These are phyloP conservation scores for Lippia alba DNA, from an alignment of 305 asterid genomes.

Conservation along the genomic window DNA sequence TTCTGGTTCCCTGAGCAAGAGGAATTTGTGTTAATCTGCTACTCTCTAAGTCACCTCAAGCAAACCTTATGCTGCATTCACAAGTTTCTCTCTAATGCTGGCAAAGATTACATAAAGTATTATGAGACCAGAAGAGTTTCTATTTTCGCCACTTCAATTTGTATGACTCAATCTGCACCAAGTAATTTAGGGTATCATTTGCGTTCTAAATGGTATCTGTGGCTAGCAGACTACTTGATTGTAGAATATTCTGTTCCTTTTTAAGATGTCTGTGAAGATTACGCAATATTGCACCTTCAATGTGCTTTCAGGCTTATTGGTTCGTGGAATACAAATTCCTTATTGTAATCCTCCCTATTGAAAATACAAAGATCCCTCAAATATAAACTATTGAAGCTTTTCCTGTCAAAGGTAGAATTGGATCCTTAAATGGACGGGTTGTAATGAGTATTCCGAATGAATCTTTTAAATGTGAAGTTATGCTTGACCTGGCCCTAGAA, in stretches of 20 bases:
- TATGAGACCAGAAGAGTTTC: slow-evolving; percentile 11
- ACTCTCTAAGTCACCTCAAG: slow-evolving; percentile 12
- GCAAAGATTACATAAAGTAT: slow-evolving; percentile 12
- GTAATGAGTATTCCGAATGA: background rate
- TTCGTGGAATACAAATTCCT: background rate
- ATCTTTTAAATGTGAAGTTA: background rate
- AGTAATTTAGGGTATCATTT: slow-evolving; percentile 3
- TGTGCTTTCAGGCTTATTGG: no score
- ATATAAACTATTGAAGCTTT: background rate
- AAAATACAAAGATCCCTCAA: background rate
- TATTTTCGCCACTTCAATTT: background rate
- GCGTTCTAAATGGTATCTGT: background rate
- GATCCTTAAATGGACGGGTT: background rate
- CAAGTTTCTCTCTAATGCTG: slow-evolving; percentile 2
- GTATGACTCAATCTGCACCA: background rate
- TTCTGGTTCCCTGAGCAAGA: slow-evolving; percentile 19
- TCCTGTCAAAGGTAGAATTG: background rate
- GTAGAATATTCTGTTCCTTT: background rate
- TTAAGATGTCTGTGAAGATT: background rate
- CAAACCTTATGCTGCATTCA: background rate
- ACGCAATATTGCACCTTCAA: background rate
- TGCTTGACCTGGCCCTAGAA: background rate
- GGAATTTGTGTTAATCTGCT: slow-evolving; percentile 9
- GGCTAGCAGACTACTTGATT: background rate
- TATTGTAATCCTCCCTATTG: background rate